Evolutionary conservation across 1,139 yeast species (phyloP).

Genomic region (Kluyveromyces marxianus): DNA sequence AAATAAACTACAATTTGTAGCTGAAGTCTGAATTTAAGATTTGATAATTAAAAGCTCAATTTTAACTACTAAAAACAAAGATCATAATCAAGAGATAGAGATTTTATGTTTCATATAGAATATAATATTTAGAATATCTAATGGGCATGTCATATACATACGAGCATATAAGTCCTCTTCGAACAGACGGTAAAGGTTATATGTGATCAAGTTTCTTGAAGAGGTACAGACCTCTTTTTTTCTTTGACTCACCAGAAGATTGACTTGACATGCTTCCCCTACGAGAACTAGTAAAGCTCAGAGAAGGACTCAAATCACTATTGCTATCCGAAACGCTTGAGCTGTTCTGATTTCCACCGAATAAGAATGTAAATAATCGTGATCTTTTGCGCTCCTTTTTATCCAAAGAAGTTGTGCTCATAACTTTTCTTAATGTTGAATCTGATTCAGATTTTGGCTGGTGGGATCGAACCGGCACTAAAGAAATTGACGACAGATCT

Average conservation of each 20-base stretch:
- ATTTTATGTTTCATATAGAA: too few species aligned
- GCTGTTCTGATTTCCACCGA: not conserved
- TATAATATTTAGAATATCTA: too few species aligned
- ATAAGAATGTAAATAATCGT: constrained; percentile 1
- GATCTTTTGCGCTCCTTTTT: constrained; percentile 1
- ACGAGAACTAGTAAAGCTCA: not conserved
- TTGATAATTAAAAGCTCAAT: too few species aligned
- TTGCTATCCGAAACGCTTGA: not conserved
- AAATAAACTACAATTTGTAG: too few species aligned
- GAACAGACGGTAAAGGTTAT: too few species aligned
- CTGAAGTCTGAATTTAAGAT: too few species aligned
- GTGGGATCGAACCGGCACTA: not conserved
- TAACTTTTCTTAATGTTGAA: constrained; percentile 1
- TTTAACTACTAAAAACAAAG: too few species aligned
- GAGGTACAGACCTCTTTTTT: not conserved
- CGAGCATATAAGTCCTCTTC: too few species aligned
- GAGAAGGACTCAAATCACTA: not conserved
- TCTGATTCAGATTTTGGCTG: not conserved
- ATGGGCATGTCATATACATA: too few species aligned
- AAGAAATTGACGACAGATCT: too few species aligned
- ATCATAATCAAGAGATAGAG: too few species aligned
- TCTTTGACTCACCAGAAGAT: constrained; percentile 1
- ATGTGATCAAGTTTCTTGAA: not conserved
- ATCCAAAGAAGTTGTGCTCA: constrained; percentile 1
- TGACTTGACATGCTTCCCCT: constrained; percentile 2